Evolutionary conservation across 331 rosid species (phyloP).

Genomic region (Prunus yedoensis): DNA sequence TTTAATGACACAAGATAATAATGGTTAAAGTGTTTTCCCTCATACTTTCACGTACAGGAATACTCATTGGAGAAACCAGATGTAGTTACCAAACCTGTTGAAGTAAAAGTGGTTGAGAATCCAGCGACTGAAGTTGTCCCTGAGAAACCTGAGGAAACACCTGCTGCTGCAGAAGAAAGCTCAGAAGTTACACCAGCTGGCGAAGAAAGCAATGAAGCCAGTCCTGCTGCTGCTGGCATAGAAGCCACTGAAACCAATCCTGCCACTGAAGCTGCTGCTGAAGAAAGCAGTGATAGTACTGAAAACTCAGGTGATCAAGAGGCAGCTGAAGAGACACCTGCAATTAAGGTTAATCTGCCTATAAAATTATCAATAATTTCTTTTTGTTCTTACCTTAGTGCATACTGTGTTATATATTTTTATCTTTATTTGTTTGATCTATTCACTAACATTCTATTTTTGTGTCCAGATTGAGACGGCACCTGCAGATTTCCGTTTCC

Average conservation of each 20-base stretch:
- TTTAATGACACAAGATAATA: slow-evolving; percentile 5
- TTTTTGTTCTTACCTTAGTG: neutral
- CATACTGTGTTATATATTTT: neutral
- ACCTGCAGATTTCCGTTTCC: slow-evolving; percentile 92
- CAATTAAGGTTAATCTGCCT: slow-evolving; percentile 59
- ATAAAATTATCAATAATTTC: neutral
- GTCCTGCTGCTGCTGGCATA: slow-evolving; percentile 37
- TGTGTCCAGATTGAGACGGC: slow-evolving; percentile 89
- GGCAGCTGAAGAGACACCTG: slow-evolving; percentile 58
- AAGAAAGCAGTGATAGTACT: slow-evolving; percentile 50
- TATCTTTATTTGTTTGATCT: slow-evolving; percentile 1
- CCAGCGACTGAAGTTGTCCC: slow-evolving; percentile 29
- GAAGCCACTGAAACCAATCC: slow-evolving; percentile 27
- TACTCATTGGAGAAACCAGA: slow-evolving; percentile 56
- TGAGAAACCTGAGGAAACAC: slow-evolving; percentile 19
- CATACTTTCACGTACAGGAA: slow-evolving; percentile 47
- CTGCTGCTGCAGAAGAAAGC: slow-evolving; percentile 25
- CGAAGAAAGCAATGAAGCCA: slow-evolving; percentile 50
- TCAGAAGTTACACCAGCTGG: slow-evolving; percentile 30
- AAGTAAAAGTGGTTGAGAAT: slow-evolving; percentile 58
- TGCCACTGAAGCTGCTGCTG: slow-evolving; percentile 30
- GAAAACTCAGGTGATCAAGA: slow-evolving; percentile 57
- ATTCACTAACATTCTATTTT: slow-evolving; percentile 19
- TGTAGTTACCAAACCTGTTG: slow-evolving; percentile 43
- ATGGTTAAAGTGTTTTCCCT: neutral